Conservation (phyloP, 2,329 filamentous ascomycete species). For the Akanthomyces muscarius region DNA sequence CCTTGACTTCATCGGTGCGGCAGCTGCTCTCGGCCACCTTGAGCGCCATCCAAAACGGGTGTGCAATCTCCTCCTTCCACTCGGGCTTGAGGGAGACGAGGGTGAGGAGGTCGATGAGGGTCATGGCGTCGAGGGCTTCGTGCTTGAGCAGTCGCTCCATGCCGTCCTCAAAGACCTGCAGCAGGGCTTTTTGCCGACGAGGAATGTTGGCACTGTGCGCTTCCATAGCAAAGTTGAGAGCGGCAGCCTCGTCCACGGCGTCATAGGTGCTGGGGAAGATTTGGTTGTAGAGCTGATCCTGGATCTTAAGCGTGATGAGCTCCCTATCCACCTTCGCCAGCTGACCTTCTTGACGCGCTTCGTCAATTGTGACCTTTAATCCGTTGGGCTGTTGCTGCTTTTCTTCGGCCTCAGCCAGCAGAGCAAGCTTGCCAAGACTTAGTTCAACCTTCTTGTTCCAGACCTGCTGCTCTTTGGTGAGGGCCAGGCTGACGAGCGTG, state of each 20-base stretch:
- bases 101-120: conserved; percentile 73
- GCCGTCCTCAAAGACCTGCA: conserved; percentile 65
- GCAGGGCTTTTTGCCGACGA: conserved; percentile 61
- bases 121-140: conserved; percentile 62
- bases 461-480: conserved; percentile 68
- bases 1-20: conserved; percentile 52
- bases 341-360: conserved; percentile 37
- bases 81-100: conserved; percentile 54
- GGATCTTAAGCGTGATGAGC: conserved; percentile 69
- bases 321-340: conserved; percentile 57
- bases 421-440: conserved; percentile 78
- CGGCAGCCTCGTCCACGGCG: conserved; percentile 76
- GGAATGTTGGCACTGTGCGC: conserved; percentile 55
- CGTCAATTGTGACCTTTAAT: conserved; percentile 36
- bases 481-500: conserved; percentile 66
- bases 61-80: conserved; percentile 49
- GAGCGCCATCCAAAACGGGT: conserved; percentile 74
- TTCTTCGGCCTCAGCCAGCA: conserved; percentile 57
- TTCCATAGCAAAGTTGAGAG: conserved; percentile 70
- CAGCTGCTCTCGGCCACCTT: conserved; percentile 53
- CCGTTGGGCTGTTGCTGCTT: conserved; percentile 29
- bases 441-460: conserved; percentile 95
- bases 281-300: conserved; percentile 70
- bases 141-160: conserved; percentile 68
- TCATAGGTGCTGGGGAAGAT: conserved; percentile 63